Base-by-base conservation (phyloP, 148 eudicot genomes). In the Tetragonia tetragonoides region DNA sequence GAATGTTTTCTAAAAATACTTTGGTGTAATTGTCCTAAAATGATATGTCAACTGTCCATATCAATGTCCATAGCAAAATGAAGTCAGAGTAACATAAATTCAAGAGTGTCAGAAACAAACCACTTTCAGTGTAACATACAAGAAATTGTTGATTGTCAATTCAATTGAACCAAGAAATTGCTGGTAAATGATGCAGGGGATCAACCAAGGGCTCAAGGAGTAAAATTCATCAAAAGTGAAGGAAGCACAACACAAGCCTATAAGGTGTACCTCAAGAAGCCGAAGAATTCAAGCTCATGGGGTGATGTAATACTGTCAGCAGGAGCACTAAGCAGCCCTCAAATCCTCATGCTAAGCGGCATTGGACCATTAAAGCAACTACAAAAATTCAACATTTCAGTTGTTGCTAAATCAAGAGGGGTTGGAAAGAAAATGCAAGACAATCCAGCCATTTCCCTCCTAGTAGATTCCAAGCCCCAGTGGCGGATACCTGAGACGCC, bases 291-390 rank as follows among this genome's bases (percentile, higher is more conserved):
- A 62, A 81, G 51, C 66, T 54, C 75, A 23, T 63, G 53, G 38
- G 85, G 86, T 18, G 89, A 86, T 47, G 84, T 86, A 0, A 86
- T 86, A 81, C 78, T 86, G 20, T 81, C 87, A 76, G 86, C 89
- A 66, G 89, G 89, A 17, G 85, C 89, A 18, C 44, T 86, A 38
- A 76, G 89, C 40, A 86, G 89, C 57, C 86, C 89, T n/a, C 86
- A 86, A 60, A 67, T 86, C 24, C 87, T 86, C 5, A 79, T 86
- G 89, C 60, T 86, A 74, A 81, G 89, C 34, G 89, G 87, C 46
- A 86, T 86, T 40, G 89, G 89, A 62, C 89, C 85, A 1, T 54
- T 68, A 73, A 74, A 40, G 21, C 85, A 86, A 10, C 81, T 84
- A 7, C 66, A 70, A 73, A 74, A 40, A 7, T 61, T 81, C 37